Percentiles rank a stretch among this genome's conserved stretches.
phyloP scores from a whole-genome alignment of 441 rosid species.

The Eutrema salsugineum region DNA sequence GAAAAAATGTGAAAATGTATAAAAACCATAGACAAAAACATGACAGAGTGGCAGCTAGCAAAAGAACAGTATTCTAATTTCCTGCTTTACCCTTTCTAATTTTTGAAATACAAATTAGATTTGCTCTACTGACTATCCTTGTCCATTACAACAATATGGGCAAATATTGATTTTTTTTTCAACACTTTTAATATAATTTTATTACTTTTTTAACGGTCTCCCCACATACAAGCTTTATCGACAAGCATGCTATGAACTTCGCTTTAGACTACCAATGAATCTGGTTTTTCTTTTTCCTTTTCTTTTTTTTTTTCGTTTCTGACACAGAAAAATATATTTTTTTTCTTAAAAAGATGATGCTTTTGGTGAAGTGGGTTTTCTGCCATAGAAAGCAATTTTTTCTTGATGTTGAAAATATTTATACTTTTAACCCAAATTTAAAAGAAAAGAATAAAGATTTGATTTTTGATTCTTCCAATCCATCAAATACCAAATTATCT shows the following conservation, averaged over 20 bases:
- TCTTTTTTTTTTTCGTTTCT: constrained; percentile 28
- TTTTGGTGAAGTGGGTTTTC: constrained; percentile 32
- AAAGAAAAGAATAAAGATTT: constrained; percentile 4
- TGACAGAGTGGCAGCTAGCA: constrained; percentile 31
- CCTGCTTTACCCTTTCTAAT: constrained; percentile 32
- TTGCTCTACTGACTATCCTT: constrained; percentile 32
- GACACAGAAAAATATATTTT: constrained; percentile 36
- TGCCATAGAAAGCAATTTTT: constrained; percentile 21
- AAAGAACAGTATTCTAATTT: constrained; percentile 22
- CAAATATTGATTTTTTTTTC: neutral
- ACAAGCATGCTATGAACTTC: constrained; percentile 56
- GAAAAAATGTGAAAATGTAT: neutral
- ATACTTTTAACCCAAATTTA: constrained; percentile 15
- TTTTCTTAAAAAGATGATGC: constrained; percentile 14
- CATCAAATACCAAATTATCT: constrained; percentile 22
- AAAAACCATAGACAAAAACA: constrained; percentile 26
- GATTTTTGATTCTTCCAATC: constrained; percentile 23
- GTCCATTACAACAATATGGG: constrained; percentile 46
- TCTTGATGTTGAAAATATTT: constrained; percentile 28
- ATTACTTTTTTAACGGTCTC: constrained; percentile 41
- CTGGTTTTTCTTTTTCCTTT: constrained; percentile 30
- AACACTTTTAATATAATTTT: neutral
- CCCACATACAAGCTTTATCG: constrained; percentile 38
- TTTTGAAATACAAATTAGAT: constrained; percentile 32
- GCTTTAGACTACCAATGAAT: constrained; percentile 58